A percentile compares a stretch with the other conserved stretches of the same genome.
phyloP scores from a whole-genome alignment of 1,284 basidiomycete species.

The Jaminaea rosea region DNA sequence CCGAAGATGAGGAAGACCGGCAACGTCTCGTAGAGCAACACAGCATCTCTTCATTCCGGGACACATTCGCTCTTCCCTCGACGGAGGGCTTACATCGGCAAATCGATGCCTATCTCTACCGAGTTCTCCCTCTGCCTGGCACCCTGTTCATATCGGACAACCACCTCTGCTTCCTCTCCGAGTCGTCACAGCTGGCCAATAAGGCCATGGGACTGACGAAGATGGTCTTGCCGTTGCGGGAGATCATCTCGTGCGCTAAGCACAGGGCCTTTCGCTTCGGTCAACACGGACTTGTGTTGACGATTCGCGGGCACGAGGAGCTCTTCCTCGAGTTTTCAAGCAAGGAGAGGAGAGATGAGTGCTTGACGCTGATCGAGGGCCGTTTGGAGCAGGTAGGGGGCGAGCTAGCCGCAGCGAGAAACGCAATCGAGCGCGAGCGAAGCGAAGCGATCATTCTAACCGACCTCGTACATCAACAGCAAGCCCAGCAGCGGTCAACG shows the following conservation, averaged over 20 bases:
- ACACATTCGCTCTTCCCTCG: constrained; percentile 20
- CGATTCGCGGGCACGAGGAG: constrained; percentile 91
- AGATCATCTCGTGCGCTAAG: constrained; percentile 73
- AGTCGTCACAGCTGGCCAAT: constrained; percentile 27
- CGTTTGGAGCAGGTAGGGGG: no score
- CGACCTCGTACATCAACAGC: constrained; percentile 15
- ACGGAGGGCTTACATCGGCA: constrained; percentile 23
- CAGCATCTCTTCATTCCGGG: constrained; percentile 13
- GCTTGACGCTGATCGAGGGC: constrained; percentile 65
- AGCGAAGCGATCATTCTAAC: constrained; percentile 25
- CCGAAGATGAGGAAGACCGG: constrained; percentile 5
- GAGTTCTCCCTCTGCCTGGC: constrained; percentile 32
- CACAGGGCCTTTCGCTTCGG: constrained; percentile 80
- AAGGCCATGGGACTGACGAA: constrained; percentile 48
- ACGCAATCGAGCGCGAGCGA: constrained; percentile 9
- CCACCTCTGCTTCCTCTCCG: constrained; percentile 39
- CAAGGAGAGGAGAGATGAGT: constrained; percentile 65
- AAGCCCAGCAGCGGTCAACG: neutral
- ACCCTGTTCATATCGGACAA: constrained; percentile 27
- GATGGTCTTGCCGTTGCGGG: constrained; percentile 88
- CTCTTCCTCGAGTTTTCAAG: constrained; percentile 87
- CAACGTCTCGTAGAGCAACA: no score
- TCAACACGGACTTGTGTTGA: constrained; percentile 75
- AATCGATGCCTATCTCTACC: constrained; percentile 24
- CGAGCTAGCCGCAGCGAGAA: neutral